phyloP scores from a whole-genome alignment of 495 filamentous ascomycete genomes.

The Xylaria venustula region DNA sequence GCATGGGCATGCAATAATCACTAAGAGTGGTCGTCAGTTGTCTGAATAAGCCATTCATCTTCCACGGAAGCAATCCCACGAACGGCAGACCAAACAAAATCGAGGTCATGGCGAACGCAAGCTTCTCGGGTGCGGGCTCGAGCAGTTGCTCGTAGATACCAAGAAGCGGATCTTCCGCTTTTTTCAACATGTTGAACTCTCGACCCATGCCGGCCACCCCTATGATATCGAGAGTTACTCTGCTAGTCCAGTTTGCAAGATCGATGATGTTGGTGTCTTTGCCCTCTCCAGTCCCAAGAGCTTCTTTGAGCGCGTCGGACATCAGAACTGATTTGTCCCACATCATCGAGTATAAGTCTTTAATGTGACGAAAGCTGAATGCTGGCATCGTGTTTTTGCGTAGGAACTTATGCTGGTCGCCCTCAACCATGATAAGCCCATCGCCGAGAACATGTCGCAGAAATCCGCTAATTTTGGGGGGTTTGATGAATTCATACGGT shows the following conservation, averaged over 20 bases:
- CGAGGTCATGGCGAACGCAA: slow-evolving; percentile 36
- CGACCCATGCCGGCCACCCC: slow-evolving; percentile 69
- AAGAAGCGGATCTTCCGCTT: slow-evolving; percentile 58
- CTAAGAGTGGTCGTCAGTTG: slow-evolving; percentile 54
- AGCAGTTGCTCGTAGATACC: slow-evolving; percentile 59
- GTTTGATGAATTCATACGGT: slow-evolving; percentile 71
- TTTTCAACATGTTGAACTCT: slow-evolving; percentile 63
- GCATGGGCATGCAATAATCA: slow-evolving; percentile 54
- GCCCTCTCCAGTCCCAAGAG: slow-evolving; percentile 31
- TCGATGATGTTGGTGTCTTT: slow-evolving; percentile 50
- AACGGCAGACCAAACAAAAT: slow-evolving; percentile 45
- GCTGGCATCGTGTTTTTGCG: slow-evolving; percentile 72
- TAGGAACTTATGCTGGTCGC: slow-evolving; percentile 72
- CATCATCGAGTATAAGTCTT: slow-evolving; percentile 72
- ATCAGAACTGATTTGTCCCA: slow-evolving; percentile 57
- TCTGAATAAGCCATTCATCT: slow-evolving; percentile 56
- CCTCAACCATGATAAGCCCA: slow-evolving; percentile 71
- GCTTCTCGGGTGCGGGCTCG: slow-evolving; percentile 32
- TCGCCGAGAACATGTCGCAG: slow-evolving; percentile 61
- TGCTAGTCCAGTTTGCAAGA: slow-evolving; percentile 59
- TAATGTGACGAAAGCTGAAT: slow-evolving; percentile 73
- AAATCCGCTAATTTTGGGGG: slow-evolving; percentile 47
- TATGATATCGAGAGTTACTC: slow-evolving; percentile 74
- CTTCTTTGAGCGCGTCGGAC: slow-evolving; percentile 30
- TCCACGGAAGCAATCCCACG: slow-evolving; percentile 52